Evolutionary conservation across 2,329 filamentous ascomycete species (phyloP).

Genomic region (Diaporthe helianthi): DNA sequence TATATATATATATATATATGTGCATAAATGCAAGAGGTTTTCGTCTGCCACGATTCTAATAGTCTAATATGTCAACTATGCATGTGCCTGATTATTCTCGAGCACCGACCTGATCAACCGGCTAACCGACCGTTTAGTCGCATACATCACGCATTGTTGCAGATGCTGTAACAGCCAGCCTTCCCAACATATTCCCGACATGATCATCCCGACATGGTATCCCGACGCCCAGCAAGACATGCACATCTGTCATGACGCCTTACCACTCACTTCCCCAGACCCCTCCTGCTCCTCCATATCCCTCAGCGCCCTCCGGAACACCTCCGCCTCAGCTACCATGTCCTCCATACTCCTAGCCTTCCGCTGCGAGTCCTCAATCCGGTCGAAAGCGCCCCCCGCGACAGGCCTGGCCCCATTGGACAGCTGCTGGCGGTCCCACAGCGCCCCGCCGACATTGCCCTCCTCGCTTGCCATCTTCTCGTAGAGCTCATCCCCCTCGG

Average conservation of each 20-base stretch:
- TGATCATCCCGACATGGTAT: not conserved
- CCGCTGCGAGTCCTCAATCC: slow-evolving; percentile 75
- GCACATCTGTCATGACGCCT: slow-evolving; percentile 54
- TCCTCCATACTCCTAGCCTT: slow-evolving; percentile 72
- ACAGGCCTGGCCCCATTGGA: slow-evolving; percentile 47
- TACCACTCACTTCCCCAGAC: not conserved
- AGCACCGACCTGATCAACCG: not conserved
- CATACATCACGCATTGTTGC: too few relatives aligned
- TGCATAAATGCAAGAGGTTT: not conserved
- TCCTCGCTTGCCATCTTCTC: slow-evolving; percentile 82
- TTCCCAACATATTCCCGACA: too few relatives aligned
- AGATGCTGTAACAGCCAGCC: not conserved
- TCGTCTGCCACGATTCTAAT: not conserved
- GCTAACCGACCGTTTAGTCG: too few relatives aligned
- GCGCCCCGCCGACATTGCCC: slow-evolving; percentile 78
- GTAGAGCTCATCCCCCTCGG: slow-evolving; percentile 76
- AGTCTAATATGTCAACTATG: not conserved
- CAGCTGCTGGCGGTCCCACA: slow-evolving; percentile 58
- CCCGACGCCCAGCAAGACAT: not conserved
- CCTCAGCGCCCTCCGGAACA: slow-evolving; percentile 62
- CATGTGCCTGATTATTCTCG: not conserved
- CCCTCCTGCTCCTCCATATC: slow-evolving; percentile 47
- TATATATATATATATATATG: not conserved
- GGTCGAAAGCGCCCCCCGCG: slow-evolving; percentile 66
- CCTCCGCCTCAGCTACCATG: slow-evolving; percentile 80